Percentiles rank a stretch among this genome's conserved stretches.
phyloP scores from a whole-genome alignment of 768 basidiomycete genomes.

The Gymnopilus dilepis region DNA sequence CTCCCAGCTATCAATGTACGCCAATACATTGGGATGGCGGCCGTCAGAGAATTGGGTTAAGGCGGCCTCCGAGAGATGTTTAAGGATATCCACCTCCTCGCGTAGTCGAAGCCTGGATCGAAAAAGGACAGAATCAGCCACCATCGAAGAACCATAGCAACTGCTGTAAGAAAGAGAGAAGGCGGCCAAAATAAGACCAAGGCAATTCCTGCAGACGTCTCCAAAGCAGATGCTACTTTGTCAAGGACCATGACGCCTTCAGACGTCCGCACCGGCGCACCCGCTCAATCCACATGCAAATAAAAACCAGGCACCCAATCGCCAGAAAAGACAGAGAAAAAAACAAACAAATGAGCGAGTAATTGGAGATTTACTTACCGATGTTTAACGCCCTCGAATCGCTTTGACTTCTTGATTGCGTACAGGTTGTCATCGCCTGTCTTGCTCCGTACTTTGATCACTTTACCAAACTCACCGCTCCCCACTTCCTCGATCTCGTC shows the following conservation, averaged over 20 bases:
- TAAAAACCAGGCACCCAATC: conserved; percentile 14
- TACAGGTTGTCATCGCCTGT: conserved; percentile 57
- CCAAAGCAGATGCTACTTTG: conserved; percentile 12
- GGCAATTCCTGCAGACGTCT: conserved; percentile 5
- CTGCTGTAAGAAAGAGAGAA: conserved; percentile 24
- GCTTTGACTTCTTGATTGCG: conserved; percentile 94
- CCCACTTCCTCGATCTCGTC: conserved; percentile 82
- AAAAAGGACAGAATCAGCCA: conserved; percentile 25
- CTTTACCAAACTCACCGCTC: conserved; percentile 92
- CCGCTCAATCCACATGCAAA: conserved; percentile 9
- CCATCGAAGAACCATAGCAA: conserved; percentile 35
- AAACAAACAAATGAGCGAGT: conserved; percentile 32
- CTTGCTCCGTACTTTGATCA: conserved; percentile 82
- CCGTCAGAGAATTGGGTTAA: conserved; percentile 40
- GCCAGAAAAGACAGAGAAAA: conserved; percentile 24
- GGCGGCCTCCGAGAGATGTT: conserved; percentile 62
- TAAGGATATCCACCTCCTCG: conserved; percentile 93
- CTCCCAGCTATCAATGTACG: conserved; percentile 96
- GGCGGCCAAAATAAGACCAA: conserved; percentile 14
- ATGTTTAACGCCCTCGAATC: conserved; percentile 89
- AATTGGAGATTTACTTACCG: conserved; percentile 51
- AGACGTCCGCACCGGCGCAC: conserved; percentile 5
- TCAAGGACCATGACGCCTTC: not conserved
- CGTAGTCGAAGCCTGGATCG: conserved; percentile 74
- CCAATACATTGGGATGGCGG: conserved; percentile 81